Base-by-base conservation (phyloP, 1,284 basidiomycete species). In the Neonothopanus nambi region DNA sequence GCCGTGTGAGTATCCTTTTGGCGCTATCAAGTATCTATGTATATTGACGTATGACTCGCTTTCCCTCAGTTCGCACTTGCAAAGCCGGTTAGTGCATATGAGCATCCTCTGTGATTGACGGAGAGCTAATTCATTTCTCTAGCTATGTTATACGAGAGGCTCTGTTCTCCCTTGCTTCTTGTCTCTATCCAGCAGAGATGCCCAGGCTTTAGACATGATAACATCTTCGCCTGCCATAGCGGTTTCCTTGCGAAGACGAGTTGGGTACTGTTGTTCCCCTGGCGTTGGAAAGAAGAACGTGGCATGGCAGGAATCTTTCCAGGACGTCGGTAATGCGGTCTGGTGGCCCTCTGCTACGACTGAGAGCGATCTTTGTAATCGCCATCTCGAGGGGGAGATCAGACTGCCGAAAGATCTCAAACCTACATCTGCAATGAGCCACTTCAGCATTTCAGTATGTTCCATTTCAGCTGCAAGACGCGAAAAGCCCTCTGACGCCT, bases 91-190 rank as follows among this genome's bases (percentile, higher is more conserved):
- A 57, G 74, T 70, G 33, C 44, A 33, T 44, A 23, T 18, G 43
- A 45, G 40, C 49, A 33, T 37, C n/a, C n/a, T 30, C 9, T 36
- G 51, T 46, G 17, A 11, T 26, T 21, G 28, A 15, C 47, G 7
- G 24, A 21, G 26, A 24, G 36, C 36, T 44, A 7, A 48, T 28
- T 21, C 30, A 37, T 37, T 44, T n/a, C 26, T 48, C 21, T 50
- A 79, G 78, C 65, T 79, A 33, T 75, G 69, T 39, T 80, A 78
- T 57, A 73, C 78, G 20, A 71, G 79, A 55, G 79, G 79, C 33
- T 74, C 71, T 23, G 70, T 73, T 18, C 63, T 81, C 39, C 78
- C 79, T 41, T 75, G 73, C 54, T 71, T 68, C 56, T 56, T 80
- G 45, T 68, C 67, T 4, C 52, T 81, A 13, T 71, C 74, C 57